Percentiles rank a stretch among this genome's conserved stretches.
phyloP scores from a whole-genome alignment of 169 alveolate genomes.

The Miamiensis avidus region DNA sequence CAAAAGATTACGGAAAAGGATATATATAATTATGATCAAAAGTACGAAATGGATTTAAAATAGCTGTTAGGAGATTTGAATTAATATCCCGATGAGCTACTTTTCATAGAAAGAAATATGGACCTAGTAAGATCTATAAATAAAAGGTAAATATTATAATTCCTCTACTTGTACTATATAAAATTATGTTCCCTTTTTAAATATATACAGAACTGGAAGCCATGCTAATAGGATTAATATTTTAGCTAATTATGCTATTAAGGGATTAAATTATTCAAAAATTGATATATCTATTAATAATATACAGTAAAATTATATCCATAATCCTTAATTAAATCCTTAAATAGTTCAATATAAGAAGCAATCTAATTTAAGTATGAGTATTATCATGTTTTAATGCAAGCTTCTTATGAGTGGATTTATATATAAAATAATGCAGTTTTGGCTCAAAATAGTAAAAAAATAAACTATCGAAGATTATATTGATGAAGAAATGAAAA shows the following conservation, averaged over 20 bases:
- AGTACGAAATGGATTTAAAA: slow-evolving; percentile 38
- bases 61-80: slow-evolving; percentile 39
- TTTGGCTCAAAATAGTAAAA: slow-evolving; percentile 28
- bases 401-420: slow-evolving; percentile 24
- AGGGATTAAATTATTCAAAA: slow-evolving; percentile 13
- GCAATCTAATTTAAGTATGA: background rate
- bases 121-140: slow-evolving; percentile 43
- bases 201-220: slow-evolving; percentile 6
- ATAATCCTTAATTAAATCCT: no score
- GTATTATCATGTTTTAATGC: slow-evolving; percentile 13
- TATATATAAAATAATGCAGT: slow-evolving; percentile 9
- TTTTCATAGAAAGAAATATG: slow-evolving; percentile 47
- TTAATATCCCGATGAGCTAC: slow-evolving; percentile 38
- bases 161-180: no score
- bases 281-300: background rate
- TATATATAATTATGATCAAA: slow-evolving; percentile 25
- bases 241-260: slow-evolving; percentile 40
- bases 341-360: no score
- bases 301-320: no score
- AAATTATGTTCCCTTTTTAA: no score
- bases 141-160: slow-evolving; percentile 31
- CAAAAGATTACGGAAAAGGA: slow-evolving; percentile 27
- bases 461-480: slow-evolving; percentile 33
- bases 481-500: slow-evolving; percentile 24
- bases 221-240: slow-evolving; percentile 39